Evolutionary conservation across 2,329 filamentous ascomycete genomes (phyloP).

Genomic region (Keithomyces neogunnii): DNA sequence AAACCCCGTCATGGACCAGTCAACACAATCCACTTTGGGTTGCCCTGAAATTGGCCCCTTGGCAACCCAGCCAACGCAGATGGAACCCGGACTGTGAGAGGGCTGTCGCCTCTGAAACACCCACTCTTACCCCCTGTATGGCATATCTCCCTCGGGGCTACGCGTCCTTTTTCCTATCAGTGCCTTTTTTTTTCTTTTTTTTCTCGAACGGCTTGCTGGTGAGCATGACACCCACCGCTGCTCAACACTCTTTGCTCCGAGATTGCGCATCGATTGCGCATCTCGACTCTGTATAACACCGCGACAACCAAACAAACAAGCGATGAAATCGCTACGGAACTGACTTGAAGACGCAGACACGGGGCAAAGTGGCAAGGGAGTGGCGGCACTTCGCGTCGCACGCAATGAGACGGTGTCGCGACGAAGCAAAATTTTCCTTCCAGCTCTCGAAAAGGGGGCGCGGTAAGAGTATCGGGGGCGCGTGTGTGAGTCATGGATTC

Average conservation of each 20-base stretch:
- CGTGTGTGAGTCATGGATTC: conserved; percentile 20
- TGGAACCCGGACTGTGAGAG: background rate
- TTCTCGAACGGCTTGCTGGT: background rate
- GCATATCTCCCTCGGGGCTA: background rate
- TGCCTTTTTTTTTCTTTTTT: background rate
- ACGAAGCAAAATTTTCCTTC: conserved; percentile 10
- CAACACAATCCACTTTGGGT: conserved; percentile 8
- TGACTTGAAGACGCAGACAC: background rate
- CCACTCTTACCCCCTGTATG: conserved; percentile 1
- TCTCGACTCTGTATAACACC: too few relatives aligned
- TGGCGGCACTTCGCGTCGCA: conserved; percentile 11
- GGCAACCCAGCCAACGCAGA: conserved; percentile 10
- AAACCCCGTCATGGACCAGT: too few relatives aligned
- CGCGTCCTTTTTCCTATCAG: background rate
- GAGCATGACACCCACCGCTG: too few relatives aligned
- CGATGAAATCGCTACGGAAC: too few relatives aligned
- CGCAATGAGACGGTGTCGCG: conserved; percentile 6
- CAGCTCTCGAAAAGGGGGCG: conserved; percentile 1
- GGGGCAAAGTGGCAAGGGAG: background rate
- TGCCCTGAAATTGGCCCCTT: conserved; percentile 16
- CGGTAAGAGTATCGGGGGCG: conserved; percentile 1
- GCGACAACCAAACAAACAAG: too few relatives aligned
- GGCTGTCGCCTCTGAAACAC: conserved; percentile 12
- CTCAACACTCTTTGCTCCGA: too few relatives aligned
- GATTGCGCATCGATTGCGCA: too few relatives aligned